These are phyloP conservation scores for Dactylellina drechsleri DNA, from an alignment of 2,329 filamentous ascomycete species.

Conservation along the genomic window DNA sequence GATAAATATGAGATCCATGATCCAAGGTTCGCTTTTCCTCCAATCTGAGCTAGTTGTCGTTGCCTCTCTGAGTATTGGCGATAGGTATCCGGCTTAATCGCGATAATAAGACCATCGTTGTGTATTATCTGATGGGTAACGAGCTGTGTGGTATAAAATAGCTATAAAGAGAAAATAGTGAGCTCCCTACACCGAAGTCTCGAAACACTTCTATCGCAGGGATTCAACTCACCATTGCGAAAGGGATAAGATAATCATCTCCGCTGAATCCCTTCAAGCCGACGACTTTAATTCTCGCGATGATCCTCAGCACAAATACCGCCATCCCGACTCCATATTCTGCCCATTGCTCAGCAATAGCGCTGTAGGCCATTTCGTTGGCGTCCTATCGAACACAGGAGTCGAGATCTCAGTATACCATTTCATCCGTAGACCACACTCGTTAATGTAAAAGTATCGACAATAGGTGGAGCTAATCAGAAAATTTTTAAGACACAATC, in stretches of 20 bases:
- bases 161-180: constrained; percentile 8
- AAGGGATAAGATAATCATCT: constrained; percentile 51
- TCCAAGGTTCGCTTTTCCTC: constrained; percentile 46
- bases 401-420: neutral
- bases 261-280: constrained; percentile 48
- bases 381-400: constrained; percentile 15
- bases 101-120: constrained; percentile 45
- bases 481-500: constrained; percentile 3
- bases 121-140: constrained; percentile 49
- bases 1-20: constrained; percentile 53
- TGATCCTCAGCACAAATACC: constrained; percentile 37
- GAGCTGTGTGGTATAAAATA: constrained; percentile 48
- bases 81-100: constrained; percentile 43
- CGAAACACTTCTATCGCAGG: too few relatives aligned
- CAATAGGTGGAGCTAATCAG: neutral
- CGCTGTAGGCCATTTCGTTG: constrained; percentile 36
- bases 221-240: constrained; percentile 40
- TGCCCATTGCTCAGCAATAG: constrained; percentile 50
- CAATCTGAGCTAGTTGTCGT: constrained; percentile 27
- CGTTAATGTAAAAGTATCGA: neutral
- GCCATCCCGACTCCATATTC: constrained; percentile 47
- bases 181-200: neutral
- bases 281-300: constrained; percentile 49
- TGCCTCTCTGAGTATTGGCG: constrained; percentile 33
- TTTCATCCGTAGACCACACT: neutral